Base-by-base conservation (phyloP, 2,329 filamentous ascomycete species). In the Dactylella cylindrospora region DNA sequence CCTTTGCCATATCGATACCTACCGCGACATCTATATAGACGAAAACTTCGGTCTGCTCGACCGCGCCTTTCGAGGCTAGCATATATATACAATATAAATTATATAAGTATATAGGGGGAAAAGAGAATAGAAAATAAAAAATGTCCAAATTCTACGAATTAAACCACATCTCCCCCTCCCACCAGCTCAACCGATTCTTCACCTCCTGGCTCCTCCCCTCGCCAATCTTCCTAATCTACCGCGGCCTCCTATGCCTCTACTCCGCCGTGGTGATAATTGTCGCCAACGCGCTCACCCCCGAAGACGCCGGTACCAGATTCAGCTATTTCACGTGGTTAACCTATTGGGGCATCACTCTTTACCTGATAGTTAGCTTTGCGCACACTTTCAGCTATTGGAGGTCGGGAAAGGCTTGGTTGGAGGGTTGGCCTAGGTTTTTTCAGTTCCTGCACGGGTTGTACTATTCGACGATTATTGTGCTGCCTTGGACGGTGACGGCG, bases 261-360 rank as follows among this genome's bases (percentile, higher is more conserved):
- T 79, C 81, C 65, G 86, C 93, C 73, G 74, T 78, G 19, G 82
- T 82, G 9, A 78, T 85, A 55, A 78, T 93, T 74, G 81, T 90
- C 70, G 83, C 77, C 62, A 87, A 80, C 77, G 74, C 80, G 61
- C 83, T 82, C 69, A 74, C 76, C n/a, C 77, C 81, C 70, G 71
- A 72, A 26, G 70, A 69, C 1, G 79, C 80, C 20, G 74, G 76
- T 46, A 73, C 76, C 38, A 79, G 78, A 38, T 93, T 94, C 76
- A 88, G 84, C 68, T 94, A 82, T 77, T 94, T 95, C 76, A 94
- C 89, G 22, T 77, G 84, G 69, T 76, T 93, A 57, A 88, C 85
- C 7, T 93, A 85, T 77, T 93, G 86, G 86, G 87, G 87, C 1
- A 74, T 91, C 28, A 83, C 80, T 19, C 91, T 90, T 74, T 95